Conservation (phyloP, 2,329 filamentous ascomycete species). For the Truncatella angustata region DNA sequence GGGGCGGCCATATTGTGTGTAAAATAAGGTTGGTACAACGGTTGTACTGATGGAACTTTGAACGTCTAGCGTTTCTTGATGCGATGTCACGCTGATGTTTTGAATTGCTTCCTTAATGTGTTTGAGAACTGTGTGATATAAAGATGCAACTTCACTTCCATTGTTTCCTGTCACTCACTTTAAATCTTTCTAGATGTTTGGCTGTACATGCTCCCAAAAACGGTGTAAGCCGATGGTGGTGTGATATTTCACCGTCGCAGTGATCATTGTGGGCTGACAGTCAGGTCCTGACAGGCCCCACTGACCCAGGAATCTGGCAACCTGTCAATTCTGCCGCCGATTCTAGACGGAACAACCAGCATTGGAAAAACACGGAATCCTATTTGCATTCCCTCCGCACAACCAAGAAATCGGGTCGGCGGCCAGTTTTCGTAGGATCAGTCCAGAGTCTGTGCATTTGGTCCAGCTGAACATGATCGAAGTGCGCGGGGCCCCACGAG, state of each 20-base stretch:
- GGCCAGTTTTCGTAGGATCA: slow-evolving; percentile 1
- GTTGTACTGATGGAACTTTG: not conserved
- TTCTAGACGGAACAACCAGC: not conserved
- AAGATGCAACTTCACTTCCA: not conserved
- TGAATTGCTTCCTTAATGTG: not conserved
- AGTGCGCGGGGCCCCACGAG: not conserved
- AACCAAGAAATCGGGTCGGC: not conserved
- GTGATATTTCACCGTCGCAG: slow-evolving; percentile 2
- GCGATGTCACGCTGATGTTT: not conserved
- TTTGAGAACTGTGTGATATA: not conserved
- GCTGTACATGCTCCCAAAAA: too few relatives aligned
- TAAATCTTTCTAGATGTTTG: not conserved
- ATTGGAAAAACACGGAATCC: not conserved
- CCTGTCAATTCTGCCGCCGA: slow-evolving; percentile 1
- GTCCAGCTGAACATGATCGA: not conserved
- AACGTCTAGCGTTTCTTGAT: too few relatives aligned
- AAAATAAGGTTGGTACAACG: too few relatives aligned
- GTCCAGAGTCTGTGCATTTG: not conserved
- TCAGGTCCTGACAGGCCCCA: not conserved
- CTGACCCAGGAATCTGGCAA: not conserved
- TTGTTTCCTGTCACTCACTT: not conserved
- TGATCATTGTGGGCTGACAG: slow-evolving; percentile 5
- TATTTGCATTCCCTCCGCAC: not conserved
- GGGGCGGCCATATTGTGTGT: slow-evolving; percentile 1
- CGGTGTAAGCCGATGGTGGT: slow-evolving; percentile 8